Base-by-base conservation (phyloP, 2,329 filamentous ascomycete species). In the Aureobasidium sp. region DNA sequence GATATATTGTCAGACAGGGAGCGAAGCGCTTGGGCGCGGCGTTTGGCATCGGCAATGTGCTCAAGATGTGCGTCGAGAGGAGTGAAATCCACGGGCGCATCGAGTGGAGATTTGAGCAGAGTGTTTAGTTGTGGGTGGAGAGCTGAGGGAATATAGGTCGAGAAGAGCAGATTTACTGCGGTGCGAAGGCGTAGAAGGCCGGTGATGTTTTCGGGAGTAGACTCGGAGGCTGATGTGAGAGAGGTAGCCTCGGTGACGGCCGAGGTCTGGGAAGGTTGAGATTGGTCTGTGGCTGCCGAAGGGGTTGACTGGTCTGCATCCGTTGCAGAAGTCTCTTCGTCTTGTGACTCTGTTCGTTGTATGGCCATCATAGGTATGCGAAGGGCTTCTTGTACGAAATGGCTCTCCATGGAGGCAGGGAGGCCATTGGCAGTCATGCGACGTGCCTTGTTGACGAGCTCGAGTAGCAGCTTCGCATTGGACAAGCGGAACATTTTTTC, bases 401-500 rank as follows among this genome's bases (percentile, higher is more conserved):
- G 87, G 51, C 94, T 89, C 71, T 97, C 93, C 80, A 99, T 83
- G 68, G 88, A 96, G 7, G 79, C 76, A 1, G 94, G 91, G 11
- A 97, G 76, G 0, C 86, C 84, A 0, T 76, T 77, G 5, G 77
- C 74, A n/a, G 81, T 79, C 80, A 95, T 88, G 5, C 79, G 80
- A 64, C 81, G 80, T 5, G 91, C 91, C 73, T 97, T 97, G 20
- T 74, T 70, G 7, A 92, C 65, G 0, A 97, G 70, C 61, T 87
- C 80, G 1, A 74, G 70, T 7, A 88, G 70, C 0, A 97, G 81
- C 71, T 91, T 96, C 14, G 80, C 76, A 69, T 89, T 82, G 68
- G 81, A 94, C 27, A 96, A 77, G 14, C 91, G 85, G 74, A 89
- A 96, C 89, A 97, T 91, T 61, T 77, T 84, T 73, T 97, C 91